These are phyloP conservation scores for Cutaneotrichosporon dermatis DNA, from an alignment of 1,284 basidiomycete genomes.

Conservation along the genomic window DNA sequence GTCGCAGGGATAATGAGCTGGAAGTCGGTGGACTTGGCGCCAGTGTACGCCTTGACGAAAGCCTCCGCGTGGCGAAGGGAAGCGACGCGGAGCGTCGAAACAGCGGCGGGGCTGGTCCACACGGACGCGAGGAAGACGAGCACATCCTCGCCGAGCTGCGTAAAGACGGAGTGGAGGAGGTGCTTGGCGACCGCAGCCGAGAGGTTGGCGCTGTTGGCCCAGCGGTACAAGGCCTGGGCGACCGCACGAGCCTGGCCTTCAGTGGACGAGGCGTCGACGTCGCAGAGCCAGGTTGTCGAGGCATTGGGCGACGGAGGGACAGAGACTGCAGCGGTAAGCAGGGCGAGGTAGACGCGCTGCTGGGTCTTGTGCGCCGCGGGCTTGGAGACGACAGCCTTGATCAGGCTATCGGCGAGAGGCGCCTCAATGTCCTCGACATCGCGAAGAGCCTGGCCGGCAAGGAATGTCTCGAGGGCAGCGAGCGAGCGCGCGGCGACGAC, in stretches of 20 bases:
- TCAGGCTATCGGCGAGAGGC: conserved; percentile 14
- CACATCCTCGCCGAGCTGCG: conserved; percentile 63
- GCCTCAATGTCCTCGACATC: conserved; percentile 24
- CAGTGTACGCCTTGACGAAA: conserved; percentile 52
- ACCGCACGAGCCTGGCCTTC: conserved; percentile 17
- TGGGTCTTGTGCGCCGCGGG: conserved; percentile 32
- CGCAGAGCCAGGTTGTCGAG: conserved; percentile 24
- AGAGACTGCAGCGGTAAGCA: conserved; percentile 31
- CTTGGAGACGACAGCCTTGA: conserved; percentile 32
- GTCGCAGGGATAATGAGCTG: conserved; percentile 79
- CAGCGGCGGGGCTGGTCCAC: conserved; percentile 52
- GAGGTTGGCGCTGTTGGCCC: conserved; percentile 57
- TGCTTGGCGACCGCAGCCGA: conserved; percentile 54
- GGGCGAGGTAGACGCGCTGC: conserved; percentile 29
- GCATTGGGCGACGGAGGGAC: conserved; percentile 19
- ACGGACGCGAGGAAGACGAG: conserved; percentile 75
- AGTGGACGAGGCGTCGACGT: not conserved
- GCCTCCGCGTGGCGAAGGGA: conserved; percentile 74
- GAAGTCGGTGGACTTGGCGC: conserved; percentile 57
- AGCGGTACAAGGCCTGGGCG: conserved; percentile 54
- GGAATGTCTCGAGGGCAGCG: conserved; percentile 15
- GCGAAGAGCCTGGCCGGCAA: conserved; percentile 13
- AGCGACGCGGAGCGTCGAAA: conserved; percentile 55
- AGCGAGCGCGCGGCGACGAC: conserved; percentile 53
- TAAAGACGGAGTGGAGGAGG: conserved; percentile 64